Conservation (phyloP, 2,329 filamentous ascomycete genomes). For the Verticillium longisporum region DNA sequence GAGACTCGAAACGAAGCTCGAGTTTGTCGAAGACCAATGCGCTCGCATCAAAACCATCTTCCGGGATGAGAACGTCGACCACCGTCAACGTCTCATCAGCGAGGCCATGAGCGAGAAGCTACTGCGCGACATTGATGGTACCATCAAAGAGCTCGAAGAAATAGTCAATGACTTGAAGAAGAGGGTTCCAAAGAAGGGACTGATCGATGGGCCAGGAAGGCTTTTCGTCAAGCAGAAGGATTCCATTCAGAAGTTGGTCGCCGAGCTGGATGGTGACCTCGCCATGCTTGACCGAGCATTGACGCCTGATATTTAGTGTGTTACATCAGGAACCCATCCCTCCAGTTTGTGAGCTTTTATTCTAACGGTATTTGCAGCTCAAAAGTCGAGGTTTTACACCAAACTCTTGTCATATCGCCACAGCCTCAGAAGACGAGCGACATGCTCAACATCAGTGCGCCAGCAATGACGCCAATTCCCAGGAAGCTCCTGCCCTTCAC, state of each 20-base stretch:
- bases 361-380: neutral
- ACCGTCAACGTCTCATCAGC: neutral
- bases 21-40: neutral
- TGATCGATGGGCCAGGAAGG: neutral
- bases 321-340: too few relatives aligned
- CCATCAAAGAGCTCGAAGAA: neutral
- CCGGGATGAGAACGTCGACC: neutral
- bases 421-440: neutral
- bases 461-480: neutral
- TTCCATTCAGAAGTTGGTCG: neutral
- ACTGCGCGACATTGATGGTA: neutral
- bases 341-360: too few relatives aligned
- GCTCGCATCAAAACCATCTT: neutral
- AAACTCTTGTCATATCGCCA: neutral
- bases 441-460: too few relatives aligned
- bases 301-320: neutral
- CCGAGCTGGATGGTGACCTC: neutral
- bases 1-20: neutral
- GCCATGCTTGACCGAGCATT: neutral
- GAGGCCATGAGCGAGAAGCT: neutral
- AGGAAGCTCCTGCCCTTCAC: too few relatives aligned
- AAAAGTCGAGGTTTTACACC: neutral
- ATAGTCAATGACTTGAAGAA: neutral
- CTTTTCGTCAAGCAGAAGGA: neutral
- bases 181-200: neutral